Evolutionary conservation across 768 basidiomycete genomes (phyloP).

Genomic region (Tephrocybe sp.): DNA sequence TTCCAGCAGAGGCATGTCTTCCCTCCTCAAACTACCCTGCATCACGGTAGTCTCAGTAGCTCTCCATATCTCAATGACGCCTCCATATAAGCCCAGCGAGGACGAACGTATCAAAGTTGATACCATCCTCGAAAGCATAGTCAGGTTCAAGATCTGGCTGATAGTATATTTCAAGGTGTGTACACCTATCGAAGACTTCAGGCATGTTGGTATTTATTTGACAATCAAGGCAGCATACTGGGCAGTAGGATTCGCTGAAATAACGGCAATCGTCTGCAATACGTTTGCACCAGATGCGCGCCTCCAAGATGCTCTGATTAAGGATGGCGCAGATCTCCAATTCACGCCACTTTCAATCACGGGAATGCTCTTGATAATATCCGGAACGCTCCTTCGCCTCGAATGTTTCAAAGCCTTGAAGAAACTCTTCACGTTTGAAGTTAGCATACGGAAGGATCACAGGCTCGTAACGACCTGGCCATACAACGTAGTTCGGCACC

Average conservation of each 20-base stretch:
- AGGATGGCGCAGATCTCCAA: neutral
- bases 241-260: neutral
- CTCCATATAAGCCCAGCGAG: neutral
- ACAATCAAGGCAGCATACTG: neutral
- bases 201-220: neutral
- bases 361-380: neutral
- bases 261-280: neutral
- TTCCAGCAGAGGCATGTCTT: neutral
- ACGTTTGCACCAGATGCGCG: no score
- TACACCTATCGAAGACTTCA: neutral
- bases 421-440: constrained; percentile 39
- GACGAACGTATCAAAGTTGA: no score
- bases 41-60: neutral
- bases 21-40: neutral
- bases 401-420: neutral
- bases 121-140: no score
- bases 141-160: neutral
- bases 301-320: neutral
- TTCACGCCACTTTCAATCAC: neutral
- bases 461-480: constrained; percentile 31
- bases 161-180: neutral
- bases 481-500: constrained; percentile 33
- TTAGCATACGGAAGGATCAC: constrained; percentile 28
- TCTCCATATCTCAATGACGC: neutral
- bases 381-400: neutral